Evolutionary conservation across 805 yeast species (phyloP), one percentile per base, ranked within the genome.

Genomic region (Saccharomycopsis microspora): DNA sequence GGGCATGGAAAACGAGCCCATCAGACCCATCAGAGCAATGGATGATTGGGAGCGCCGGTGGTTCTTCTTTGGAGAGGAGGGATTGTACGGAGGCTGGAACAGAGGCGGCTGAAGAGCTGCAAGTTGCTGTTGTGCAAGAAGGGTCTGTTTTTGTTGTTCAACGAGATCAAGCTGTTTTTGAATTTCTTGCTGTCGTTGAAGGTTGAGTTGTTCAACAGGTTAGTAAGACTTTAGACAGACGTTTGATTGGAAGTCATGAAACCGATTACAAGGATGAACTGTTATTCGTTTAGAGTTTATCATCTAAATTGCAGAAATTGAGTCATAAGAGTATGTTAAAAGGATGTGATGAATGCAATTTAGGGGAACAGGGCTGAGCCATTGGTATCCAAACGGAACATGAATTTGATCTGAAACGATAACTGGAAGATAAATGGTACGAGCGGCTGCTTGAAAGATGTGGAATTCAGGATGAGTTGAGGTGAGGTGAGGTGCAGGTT

Each of bases 111-210:
- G 61, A 50, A 52, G 57, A 8, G 32, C 39, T 32, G 41, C 51
- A 38, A 43, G 32, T 37, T 52, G 59, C 42, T 78, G 94, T 60
- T 83, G 93, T 3, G 76, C 74, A 55, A 85, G 62, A 42, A 88
- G 74, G 58, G 85, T 95, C 63, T 87, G 94, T 62, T 85, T 96
- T 61, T 89, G 96, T 28, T 83, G 89, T 62, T 88, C 96, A 3
- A 87, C 95, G 54, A 78, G 71, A 58, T 93, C 97, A 67, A 89
- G 72, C 62, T 90, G 97, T 57, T 90, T 88, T 64, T 93, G 97
- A 50, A 93, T 72, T 49, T 82, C 72, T 47, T 66, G 58, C 49
- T 70, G 74, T n/a, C 54, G 48, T 43, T 51, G 54, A 33, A 51
- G 36, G 34, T 70, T 80, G 61, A 84, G 78, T 60, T 85, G 94